phyloP scores from a whole-genome alignment of 768 basidiomycete genomes.

The Nidula microcarpa region DNA sequence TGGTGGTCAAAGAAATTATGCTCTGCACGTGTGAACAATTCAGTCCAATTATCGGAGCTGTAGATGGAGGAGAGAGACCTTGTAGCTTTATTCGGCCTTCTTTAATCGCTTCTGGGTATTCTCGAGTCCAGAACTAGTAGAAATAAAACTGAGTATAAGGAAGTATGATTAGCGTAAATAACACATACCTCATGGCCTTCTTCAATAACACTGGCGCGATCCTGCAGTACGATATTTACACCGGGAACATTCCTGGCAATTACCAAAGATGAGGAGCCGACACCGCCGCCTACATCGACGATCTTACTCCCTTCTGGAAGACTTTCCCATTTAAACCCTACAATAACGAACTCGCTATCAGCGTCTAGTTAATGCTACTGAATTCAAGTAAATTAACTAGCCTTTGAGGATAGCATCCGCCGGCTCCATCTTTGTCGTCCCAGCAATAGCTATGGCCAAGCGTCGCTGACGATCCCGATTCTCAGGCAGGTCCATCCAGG shows the following conservation, averaged over 20 bases:
- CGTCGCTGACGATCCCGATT: slow-evolving; percentile 15
- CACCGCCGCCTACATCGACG: background rate
- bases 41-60: background rate
- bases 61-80: background rate
- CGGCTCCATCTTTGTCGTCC: slow-evolving; percentile 16
- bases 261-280: background rate
- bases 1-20: slow-evolving; percentile 64
- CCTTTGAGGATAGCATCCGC: slow-evolving; percentile 13
- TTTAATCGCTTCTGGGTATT: background rate
- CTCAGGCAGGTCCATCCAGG: slow-evolving; percentile 14
- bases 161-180: background rate
- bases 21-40: background rate
- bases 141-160: background rate
- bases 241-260: background rate
- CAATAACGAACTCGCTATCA: background rate
- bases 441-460: slow-evolving; percentile 27
- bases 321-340: background rate
- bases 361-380: background rate
- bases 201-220: background rate
- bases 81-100: background rate
- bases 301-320: background rate
- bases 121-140: background rate
- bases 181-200: background rate
- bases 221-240: background rate
- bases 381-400: background rate